Percentiles rank a stretch among this genome's conserved stretches.
These are phyloP conservation scores for Coniochaeta hoffmannii DNA, from an alignment of 2,329 filamentous ascomycete genomes.

Conservation along the genomic window DNA sequence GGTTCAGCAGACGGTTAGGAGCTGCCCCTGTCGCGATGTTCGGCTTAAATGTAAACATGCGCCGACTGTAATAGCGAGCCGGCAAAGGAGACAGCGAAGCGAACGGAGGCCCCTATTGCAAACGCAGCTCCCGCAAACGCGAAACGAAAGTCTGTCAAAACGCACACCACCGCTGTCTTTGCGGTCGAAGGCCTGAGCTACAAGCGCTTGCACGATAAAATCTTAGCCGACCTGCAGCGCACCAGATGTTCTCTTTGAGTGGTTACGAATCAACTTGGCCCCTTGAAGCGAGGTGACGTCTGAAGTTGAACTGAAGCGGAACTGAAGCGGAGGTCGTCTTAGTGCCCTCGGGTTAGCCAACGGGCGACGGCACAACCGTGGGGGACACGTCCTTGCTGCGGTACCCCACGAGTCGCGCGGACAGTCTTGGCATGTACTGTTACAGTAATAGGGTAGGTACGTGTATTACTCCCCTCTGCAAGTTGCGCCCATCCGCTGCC, in stretches of 20 bases:
- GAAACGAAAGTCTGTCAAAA: neutral
- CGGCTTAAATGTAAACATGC: too few relatives aligned
- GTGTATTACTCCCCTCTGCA: too few relatives aligned
- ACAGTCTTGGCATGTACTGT: neutral
- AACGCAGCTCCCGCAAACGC: neutral
- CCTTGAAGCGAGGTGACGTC: constrained; percentile 1
- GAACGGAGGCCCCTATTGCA: too few relatives aligned
- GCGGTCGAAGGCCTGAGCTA: neutral
- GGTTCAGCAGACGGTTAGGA: too few relatives aligned
- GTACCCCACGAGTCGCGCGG: neutral
- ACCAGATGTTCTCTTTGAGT: neutral
- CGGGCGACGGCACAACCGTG: neutral
- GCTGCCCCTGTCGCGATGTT: too few relatives aligned
- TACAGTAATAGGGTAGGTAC: too few relatives aligned
- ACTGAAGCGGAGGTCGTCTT: too few relatives aligned
- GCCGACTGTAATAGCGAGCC: too few relatives aligned
- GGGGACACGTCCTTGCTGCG: neutral
- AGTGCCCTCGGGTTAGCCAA: neutral
- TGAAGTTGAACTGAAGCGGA: neutral
- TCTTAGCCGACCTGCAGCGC: neutral
- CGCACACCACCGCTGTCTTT: neutral
- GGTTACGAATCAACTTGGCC: constrained; percentile 1
- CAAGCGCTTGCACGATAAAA: neutral
- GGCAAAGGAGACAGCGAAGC: too few relatives aligned
- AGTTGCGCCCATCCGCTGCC: too few relatives aligned